A percentile compares a stretch with the other conserved stretches of the same genome.
These are phyloP conservation scores for Fusarium sp. DNA, from an alignment of 2,329 filamentous ascomycete genomes.

Conservation along the genomic window DNA sequence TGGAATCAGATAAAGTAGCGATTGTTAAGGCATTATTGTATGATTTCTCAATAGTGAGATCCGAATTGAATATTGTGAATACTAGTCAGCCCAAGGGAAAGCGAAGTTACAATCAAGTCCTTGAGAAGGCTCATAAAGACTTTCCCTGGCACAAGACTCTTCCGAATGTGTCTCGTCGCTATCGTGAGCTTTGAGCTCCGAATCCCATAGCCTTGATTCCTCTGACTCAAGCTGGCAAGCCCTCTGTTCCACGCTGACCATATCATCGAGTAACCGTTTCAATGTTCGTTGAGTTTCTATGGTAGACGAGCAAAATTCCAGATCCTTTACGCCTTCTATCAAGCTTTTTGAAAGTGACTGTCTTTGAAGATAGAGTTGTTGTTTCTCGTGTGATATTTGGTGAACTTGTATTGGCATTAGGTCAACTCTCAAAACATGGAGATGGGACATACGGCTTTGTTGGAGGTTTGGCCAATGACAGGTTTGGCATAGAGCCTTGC, in stretches of 20 bases:
- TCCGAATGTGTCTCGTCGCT: background rate
- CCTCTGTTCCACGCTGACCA: background rate
- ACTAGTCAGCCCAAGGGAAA: conserved; percentile 3
- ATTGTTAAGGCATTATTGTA: no score
- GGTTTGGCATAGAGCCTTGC: background rate
- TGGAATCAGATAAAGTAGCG: no score
- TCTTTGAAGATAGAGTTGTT: background rate
- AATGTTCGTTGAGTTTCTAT: conserved; percentile 5
- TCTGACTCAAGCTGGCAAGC: conserved; percentile 6
- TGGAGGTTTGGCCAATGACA: conserved; percentile 5
- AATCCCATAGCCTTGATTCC: background rate
- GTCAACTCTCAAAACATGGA: fast-evolving
- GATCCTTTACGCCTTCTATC: background rate
- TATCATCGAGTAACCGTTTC: background rate
- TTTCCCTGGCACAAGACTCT: background rate
- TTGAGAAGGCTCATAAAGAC: background rate
- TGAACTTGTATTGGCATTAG: background rate
- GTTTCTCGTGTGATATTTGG: conserved; percentile 5
- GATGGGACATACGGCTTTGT: background rate
- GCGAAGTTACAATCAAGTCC: conserved; percentile 6
- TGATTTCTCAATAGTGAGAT: no score
- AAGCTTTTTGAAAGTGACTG: conserved; percentile 5
- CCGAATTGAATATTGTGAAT: background rate
- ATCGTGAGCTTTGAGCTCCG: background rate
- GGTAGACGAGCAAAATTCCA: background rate